Conservation (phyloP, 495 filamentous ascomycete genomes). For the Tuber borchii region DNA sequence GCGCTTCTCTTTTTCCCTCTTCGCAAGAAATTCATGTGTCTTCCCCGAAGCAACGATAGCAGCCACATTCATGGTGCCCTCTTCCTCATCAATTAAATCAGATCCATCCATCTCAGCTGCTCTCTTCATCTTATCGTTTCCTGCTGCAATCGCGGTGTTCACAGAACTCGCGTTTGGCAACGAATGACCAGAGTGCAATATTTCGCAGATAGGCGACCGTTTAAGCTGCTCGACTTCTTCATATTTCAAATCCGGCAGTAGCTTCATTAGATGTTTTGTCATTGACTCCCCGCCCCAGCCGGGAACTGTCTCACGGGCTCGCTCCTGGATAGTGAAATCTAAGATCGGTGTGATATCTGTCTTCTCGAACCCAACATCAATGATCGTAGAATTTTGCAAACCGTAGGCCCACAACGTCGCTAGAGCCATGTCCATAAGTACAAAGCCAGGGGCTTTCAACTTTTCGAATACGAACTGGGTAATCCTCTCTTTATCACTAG, state of each 20-base stretch:
- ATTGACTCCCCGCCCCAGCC: conserved; percentile 80
- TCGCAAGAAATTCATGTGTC: conserved; percentile 82
- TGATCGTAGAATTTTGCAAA: conserved; percentile 64
- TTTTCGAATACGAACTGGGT: conserved; percentile 94
- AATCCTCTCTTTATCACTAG: conserved; percentile 70
- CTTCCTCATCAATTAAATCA: conserved; percentile 54
- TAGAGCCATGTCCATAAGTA: conserved; percentile 74
- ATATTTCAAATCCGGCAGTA: conserved; percentile 69
- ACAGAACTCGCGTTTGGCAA: conserved; percentile 51
- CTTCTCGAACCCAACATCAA: conserved; percentile 87
- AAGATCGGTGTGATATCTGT: conserved; percentile 82
- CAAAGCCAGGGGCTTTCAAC: conserved; percentile 86
- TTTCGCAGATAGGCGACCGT: conserved; percentile 78
- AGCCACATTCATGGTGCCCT: conserved; percentile 88
- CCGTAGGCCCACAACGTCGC: conserved; percentile 81
- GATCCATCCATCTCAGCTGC: conserved; percentile 47
- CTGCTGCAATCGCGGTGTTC: conserved; percentile 42
- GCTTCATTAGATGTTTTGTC: conserved; percentile 63
- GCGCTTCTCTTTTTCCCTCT: conserved; percentile 83
- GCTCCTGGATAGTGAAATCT: conserved; percentile 62
- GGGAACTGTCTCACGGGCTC: conserved; percentile 57
- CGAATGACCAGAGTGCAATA: conserved; percentile 62
- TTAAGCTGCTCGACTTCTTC: conserved; percentile 78
- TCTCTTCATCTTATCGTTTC: conserved; percentile 42
- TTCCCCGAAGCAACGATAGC: conserved; percentile 88